Base-by-base conservation (phyloP, 148 eudicot genomes). In the Cornus kousa region DNA sequence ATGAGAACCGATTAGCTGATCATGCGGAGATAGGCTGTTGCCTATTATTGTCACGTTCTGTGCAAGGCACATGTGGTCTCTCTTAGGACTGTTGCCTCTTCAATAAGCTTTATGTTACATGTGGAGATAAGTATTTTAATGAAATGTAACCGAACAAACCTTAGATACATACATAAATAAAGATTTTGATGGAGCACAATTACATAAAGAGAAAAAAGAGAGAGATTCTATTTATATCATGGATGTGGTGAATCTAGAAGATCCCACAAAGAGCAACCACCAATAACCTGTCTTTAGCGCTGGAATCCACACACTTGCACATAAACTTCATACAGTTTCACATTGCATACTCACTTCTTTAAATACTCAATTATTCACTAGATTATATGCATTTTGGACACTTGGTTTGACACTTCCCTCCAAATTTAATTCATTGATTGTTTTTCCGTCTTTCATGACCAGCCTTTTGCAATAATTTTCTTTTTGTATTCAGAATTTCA, bases 191-290 rank as follows among this genome's bases (percentile, higher is more conserved):
- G 1, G 28, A 28, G 28, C 28, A 28, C 28, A 28, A 28, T 28
- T 28, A 28, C 28, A 28, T 28, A 28, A 28, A 28, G 28, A 28
- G 28, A 28, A 28, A 28, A 28, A 28, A 28, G 28, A 28, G 28
- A 43, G 1, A 43, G 4, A 43, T 43, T 43, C 48, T 43, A 43
- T 5, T 5, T 62, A 62, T 19, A 62, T 62, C 24, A 62, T 62
- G 24, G 76, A 72, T 79, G 65, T 64, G 75, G 59, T 57, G 69
- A 66, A 72, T 79, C 67, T 43, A 50, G 13, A 79, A 79, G 76
- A 31, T 71, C 76, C 81, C 81, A 79, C 76, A 67, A 64, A 72
- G 28, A 68, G 71, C 70, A 74, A 23, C 74, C 46, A 74, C 76
- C 81, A 78, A 62, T 67, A 40, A 22, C 57, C 28, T n/a, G 33